Evolutionary conservation across 495 filamentous ascomycete genomes (phyloP).

Genomic region (Rusavskia elegans): DNA sequence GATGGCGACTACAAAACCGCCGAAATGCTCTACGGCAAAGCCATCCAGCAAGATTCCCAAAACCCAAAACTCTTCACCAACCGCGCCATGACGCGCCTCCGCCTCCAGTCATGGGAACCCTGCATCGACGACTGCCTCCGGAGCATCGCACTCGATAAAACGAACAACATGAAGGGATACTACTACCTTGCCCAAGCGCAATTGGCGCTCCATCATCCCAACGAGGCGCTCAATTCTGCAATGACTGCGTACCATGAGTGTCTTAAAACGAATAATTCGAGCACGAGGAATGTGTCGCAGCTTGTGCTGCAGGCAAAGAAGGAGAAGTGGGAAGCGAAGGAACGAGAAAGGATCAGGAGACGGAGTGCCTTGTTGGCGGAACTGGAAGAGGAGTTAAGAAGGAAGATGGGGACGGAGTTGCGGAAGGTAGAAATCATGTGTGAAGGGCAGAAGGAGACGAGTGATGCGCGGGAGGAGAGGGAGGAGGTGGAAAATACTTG

Average conservation of each 20-base stretch:
- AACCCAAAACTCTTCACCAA: conserved; percentile 56
- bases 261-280: conserved; percentile 38
- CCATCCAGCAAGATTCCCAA: conserved; percentile 34
- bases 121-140: conserved; percentile 65
- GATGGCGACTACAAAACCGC: conserved; percentile 55
- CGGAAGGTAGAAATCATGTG: conserved; percentile 26
- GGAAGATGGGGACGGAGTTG: conserved; percentile 28
- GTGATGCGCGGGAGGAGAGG: conserved; percentile 33
- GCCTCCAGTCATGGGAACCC: conserved; percentile 52
- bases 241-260: conserved; percentile 60
- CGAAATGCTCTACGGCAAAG: conserved; percentile 70
- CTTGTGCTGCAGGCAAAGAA: conserved; percentile 69
- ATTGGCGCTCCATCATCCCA: conserved; percentile 52
- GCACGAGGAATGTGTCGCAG: conserved; percentile 45
- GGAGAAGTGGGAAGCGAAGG: conserved; percentile 33
- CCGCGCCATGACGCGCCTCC: conserved; percentile 69
- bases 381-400: conserved; percentile 30
- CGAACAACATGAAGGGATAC: conserved; percentile 53
- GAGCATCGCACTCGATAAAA: conserved; percentile 46
- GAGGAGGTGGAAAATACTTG: conserved; percentile 32
- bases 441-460: conserved; percentile 11
- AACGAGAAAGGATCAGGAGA: conserved; percentile 30
- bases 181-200: conserved; percentile 77
- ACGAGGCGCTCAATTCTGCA: conserved; percentile 59
- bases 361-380: conserved; percentile 34